Evolutionary conservation across 2,329 filamentous ascomycete genomes (phyloP).

Genomic region (Hypocrella siamensis): DNA sequence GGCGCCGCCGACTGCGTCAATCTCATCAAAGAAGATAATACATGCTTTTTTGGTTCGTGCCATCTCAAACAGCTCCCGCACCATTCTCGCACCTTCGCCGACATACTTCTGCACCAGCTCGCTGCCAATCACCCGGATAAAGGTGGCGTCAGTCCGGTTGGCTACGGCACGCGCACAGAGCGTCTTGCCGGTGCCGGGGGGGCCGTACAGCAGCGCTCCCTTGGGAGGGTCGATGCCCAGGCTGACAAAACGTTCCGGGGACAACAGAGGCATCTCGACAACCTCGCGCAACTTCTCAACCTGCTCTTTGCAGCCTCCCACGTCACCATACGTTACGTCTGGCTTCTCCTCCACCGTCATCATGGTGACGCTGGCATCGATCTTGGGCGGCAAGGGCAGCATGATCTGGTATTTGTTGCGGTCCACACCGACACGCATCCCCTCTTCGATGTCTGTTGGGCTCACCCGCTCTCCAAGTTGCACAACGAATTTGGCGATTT

Average conservation of each 20-base stretch:
- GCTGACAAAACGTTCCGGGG: constrained; percentile 92
- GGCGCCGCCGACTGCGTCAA: constrained; percentile 88
- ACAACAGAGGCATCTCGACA: constrained; percentile 94
- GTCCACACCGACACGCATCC: constrained; percentile 97
- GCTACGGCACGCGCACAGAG: constrained; percentile 94
- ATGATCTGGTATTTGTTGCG: constrained; percentile 99
- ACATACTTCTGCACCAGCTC: constrained; percentile 99
- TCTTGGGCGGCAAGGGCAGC: constrained; percentile 89
- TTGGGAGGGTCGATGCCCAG: constrained; percentile 99
- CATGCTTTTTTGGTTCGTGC: constrained; percentile 98
- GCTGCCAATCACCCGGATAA: constrained; percentile 95
- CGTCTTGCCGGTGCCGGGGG: constrained; percentile 97
- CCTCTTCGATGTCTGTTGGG: constrained; percentile 97
- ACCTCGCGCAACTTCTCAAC: constrained; percentile 98
- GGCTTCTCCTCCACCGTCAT: constrained; percentile 99
- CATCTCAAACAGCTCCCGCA: constrained; percentile 98
- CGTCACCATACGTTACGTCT: constrained; percentile 96
- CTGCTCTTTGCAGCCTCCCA: constrained; percentile 98
- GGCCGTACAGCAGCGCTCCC: constrained; percentile 89
- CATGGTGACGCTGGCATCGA: constrained; percentile 98
- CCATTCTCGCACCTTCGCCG: constrained; percentile 95
- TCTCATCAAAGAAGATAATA: constrained; percentile 96
- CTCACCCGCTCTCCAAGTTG: constrained; percentile 93
- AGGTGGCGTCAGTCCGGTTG: constrained; percentile 95
- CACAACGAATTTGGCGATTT: constrained; percentile 98